Evolutionary conservation across 2,329 filamentous ascomycete species (phyloP).

Genomic region (Fusarium staphyleae): DNA sequence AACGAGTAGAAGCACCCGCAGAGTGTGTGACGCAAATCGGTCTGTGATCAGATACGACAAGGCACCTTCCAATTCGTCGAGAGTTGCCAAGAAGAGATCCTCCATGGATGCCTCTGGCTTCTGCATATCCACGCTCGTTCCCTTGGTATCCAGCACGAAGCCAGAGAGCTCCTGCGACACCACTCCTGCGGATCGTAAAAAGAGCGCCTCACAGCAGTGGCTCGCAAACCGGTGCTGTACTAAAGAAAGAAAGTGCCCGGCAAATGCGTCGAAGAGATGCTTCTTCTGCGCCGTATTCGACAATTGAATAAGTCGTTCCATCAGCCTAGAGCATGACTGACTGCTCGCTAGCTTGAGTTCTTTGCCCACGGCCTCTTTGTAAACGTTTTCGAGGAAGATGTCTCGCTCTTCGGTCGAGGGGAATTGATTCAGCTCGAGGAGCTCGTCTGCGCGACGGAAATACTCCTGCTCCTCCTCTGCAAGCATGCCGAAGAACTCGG

Average conservation of each 20-base stretch:
- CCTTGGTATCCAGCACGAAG: constrained; percentile 53
- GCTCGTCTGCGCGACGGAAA: constrained; percentile 87
- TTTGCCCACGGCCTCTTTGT: constrained; percentile 85
- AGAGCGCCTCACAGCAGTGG: constrained; percentile 95
- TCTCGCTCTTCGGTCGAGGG: constrained; percentile 74
- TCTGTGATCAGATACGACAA: constrained; percentile 87
- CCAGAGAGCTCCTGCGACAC: constrained; percentile 76
- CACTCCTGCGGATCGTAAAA: constrained; percentile 79
- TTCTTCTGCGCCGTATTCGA: constrained; percentile 84
- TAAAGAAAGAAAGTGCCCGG: constrained; percentile 84
- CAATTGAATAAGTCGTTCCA: constrained; percentile 88
- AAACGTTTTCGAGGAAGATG: constrained; percentile 81
- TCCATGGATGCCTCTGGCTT: constrained; percentile 74
- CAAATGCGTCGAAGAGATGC: constrained; percentile 83
- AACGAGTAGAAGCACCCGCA: constrained; percentile 85
- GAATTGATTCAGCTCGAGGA: constrained; percentile 91
- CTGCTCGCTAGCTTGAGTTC: constrained; percentile 96
- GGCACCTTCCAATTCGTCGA: constrained; percentile 88
- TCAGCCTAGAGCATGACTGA: constrained; percentile 90
- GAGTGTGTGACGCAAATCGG: constrained; percentile 85
- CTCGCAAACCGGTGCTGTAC: constrained; percentile 96
- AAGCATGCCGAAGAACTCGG: constrained; percentile 90
- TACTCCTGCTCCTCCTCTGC: constrained; percentile 95
- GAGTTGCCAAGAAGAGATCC: constrained; percentile 79
- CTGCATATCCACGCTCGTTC: constrained; percentile 52